phyloP scores from a whole-genome alignment of 2,329 filamentous ascomycete genomes.

The Aspergillus tubingensis region DNA sequence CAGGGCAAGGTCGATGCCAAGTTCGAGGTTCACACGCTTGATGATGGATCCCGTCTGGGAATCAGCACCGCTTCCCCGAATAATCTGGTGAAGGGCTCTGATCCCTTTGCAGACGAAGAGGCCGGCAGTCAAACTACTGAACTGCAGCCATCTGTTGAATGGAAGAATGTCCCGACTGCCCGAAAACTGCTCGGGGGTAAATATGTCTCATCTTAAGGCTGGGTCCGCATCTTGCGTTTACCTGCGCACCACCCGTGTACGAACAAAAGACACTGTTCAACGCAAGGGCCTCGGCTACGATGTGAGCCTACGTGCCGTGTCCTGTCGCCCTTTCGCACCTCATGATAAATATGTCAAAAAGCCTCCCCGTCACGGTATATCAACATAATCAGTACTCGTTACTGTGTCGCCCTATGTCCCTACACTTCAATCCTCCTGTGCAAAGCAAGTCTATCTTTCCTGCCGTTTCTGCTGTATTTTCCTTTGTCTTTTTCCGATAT shows the following conservation, averaged over 20 bases:
- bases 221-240: not conserved
- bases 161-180: constrained; percentile 67
- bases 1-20: constrained; percentile 78
- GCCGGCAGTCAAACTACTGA: constrained; percentile 27
- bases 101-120: constrained; percentile 53
- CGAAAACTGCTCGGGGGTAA: constrained; percentile 74
- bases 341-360: not conserved
- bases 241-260: not conserved
- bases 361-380: not conserved
- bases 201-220: constrained; percentile 62
- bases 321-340: not conserved
- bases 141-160: constrained; percentile 46
- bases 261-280: not conserved
- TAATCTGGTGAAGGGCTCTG: constrained; percentile 34
- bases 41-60: constrained; percentile 66
- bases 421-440: not conserved
- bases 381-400: not conserved
- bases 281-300: not conserved
- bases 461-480: not conserved
- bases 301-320: not conserved
- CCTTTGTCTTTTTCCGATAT: constrained; percentile 13
- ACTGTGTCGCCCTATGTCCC: not conserved
- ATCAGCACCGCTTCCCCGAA: constrained; percentile 47
- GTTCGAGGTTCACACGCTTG: constrained; percentile 68
- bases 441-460: constrained; percentile 7